Conservation (phyloP, 441 rosid species). For the Euphorbia corollata region DNA sequence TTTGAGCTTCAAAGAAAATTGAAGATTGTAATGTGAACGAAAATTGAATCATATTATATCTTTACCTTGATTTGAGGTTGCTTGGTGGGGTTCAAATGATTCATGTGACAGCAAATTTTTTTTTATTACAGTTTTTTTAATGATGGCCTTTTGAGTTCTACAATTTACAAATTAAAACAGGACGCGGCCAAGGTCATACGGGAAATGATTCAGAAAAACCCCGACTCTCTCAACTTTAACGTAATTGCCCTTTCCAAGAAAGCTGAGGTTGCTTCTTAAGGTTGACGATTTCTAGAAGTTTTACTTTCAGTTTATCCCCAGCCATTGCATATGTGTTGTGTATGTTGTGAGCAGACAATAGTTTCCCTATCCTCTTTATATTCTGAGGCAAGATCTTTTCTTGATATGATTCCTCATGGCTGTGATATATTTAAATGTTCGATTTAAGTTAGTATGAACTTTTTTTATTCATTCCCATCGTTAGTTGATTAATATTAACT, state of each 20-base stretch:
- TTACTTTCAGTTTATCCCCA: not conserved
- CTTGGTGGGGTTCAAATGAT: too few relatives aligned
- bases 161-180: slow-evolving; percentile 24
- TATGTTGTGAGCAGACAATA: slow-evolving; percentile 2
- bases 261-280: slow-evolving; percentile 23
- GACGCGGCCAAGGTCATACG: slow-evolving; percentile 63
- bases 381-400: too few relatives aligned
- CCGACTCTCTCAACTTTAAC: slow-evolving; percentile 63
- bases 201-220: slow-evolving; percentile 70
- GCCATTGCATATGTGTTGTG: slow-evolving; percentile 2
- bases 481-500: too few relatives aligned
- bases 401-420: too few relatives aligned
- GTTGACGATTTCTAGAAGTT: slow-evolving; percentile 11
- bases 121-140: too few relatives aligned
- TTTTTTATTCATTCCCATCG: too few relatives aligned
- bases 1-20: not conserved
- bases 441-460: too few relatives aligned
- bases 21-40: not conserved
- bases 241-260: slow-evolving; percentile 66
- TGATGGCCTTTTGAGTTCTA: too few relatives aligned
- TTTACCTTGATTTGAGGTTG: not conserved
- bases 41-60: not conserved
- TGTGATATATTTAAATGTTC: too few relatives aligned
- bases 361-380: not conserved
- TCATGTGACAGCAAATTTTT: too few relatives aligned